Evolutionary conservation across 2,329 filamentous ascomycete species (phyloP).

Genomic region (Xylaria sp.): DNA sequence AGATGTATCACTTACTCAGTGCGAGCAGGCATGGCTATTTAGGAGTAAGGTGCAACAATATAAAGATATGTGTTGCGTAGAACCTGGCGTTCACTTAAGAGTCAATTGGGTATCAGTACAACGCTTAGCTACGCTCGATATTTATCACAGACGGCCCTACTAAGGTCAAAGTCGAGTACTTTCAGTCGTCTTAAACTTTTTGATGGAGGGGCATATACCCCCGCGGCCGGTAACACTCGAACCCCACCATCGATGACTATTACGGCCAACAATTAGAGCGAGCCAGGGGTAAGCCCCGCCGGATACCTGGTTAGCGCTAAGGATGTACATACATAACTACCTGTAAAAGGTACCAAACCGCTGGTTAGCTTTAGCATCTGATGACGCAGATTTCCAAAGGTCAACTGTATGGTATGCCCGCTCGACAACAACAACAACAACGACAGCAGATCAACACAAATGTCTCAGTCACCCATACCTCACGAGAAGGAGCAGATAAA

Average conservation of each 20-base stretch:
- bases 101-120: background rate
- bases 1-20: conserved; percentile 13
- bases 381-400: conserved; percentile 11
- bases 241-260: conserved; percentile 21
- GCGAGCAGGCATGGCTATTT: background rate
- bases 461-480: conserved; percentile 31
- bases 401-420: background rate
- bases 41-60: no score
- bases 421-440: background rate
- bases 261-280: background rate
- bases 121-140: no score
- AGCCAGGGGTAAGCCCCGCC: background rate
- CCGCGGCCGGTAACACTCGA: background rate
- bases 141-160: background rate
- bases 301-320: background rate
- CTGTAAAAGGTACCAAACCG: background rate
- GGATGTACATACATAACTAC: no score
- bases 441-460: conserved; percentile 27
- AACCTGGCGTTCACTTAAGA: background rate
- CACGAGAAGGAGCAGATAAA: conserved; percentile 28
- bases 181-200: background rate
- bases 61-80: background rate
- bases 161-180: background rate
- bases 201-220: conserved; percentile 21
- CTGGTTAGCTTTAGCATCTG: background rate